A percentile compares a stretch with the other conserved stretches of the same genome.
These are phyloP conservation scores for Glutinoglossum americanum DNA, from an alignment of 495 filamentous ascomycete species.

Conservation along the genomic window DNA sequence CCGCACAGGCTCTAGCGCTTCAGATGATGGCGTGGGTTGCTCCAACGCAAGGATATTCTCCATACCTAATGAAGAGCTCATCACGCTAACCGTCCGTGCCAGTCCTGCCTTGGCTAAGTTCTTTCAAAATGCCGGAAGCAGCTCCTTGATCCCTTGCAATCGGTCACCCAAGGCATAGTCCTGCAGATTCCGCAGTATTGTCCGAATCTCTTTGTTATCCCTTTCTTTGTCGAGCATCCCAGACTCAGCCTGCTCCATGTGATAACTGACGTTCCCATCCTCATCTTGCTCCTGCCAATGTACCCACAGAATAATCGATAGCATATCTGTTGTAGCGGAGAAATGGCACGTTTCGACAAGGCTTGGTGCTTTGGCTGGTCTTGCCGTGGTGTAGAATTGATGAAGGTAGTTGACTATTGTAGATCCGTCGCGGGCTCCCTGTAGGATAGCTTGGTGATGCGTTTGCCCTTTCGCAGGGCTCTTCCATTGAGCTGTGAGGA, in stretches of 20 bases:
- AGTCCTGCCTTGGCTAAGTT: constrained; percentile 2
- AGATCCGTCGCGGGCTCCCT: constrained; percentile 4
- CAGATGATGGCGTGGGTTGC: constrained; percentile 1
- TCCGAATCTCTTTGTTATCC: constrained; percentile 5
- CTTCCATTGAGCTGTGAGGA: constrained; percentile 4
- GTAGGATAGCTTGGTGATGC: constrained; percentile 2
- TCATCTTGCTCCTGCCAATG: constrained; percentile 6
- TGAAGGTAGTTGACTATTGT: constrained; percentile 6
- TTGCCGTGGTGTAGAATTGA: constrained; percentile 2
- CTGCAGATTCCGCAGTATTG: constrained; percentile 6
- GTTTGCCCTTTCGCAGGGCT: neutral
- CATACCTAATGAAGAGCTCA: constrained; percentile 2
- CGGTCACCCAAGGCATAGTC: constrained; percentile 5
- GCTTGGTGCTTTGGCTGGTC: constrained; percentile 1
- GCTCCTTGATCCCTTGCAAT: constrained; percentile 5
- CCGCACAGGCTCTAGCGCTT: constrained; percentile 1
- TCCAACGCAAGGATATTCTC: constrained; percentile 4
- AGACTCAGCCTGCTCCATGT: constrained; percentile 5
- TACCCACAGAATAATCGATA: constrained; percentile 2
- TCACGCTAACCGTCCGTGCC: constrained; percentile 2
- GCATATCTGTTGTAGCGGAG: constrained; percentile 5
- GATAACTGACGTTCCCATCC: constrained; percentile 4
- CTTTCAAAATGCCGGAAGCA: constrained; percentile 5
- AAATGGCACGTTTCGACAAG: constrained; percentile 5
- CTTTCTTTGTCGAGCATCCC: constrained; percentile 6